Base-by-base conservation (phyloP, 805 yeast species). In the Candida vaughaniae region DNA sequence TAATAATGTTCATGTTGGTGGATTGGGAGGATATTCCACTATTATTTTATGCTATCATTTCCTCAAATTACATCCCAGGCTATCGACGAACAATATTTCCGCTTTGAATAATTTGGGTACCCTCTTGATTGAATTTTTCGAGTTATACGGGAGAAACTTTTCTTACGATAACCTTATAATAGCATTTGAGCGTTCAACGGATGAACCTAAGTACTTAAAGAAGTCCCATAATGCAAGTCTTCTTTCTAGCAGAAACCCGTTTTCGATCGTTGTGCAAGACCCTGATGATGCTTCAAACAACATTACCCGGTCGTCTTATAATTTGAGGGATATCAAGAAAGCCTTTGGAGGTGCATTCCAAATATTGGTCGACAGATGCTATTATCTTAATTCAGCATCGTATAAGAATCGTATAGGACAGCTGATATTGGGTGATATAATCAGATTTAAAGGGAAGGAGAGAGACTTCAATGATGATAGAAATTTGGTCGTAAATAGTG, bases 11-110 rank as follows among this genome's bases (percentile, higher is more conserved):
- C 95, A 85, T 50, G 80, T 81, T 16, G 99, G 99, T 35, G 98
- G 98, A 0, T 64, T 91, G 5, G 98, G 99, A 28, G 98, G 98
- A 0, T 91, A 83, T 56, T 79, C 96, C 6, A 85, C 87, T n/a
- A 87, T 90, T 29, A 89, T 96, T 51, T 53, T 93, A 54, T 88
- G 85, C 12, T 81, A 80, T 50, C 80, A 91, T 12, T 89, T 90
- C 53, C 60, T 90, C 43, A 75, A 70, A 47, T 64, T 85, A 44
- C 98, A 91, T 56, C 96, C 96, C 11, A 71, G 89, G 46, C 54
- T 88, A 9, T 56, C 81, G 2, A 77, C 95, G 0, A 71, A 77
- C 5, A 77, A 78, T 31, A 82, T 89, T 38, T 71, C 75, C 33
- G 79, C 88, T 2, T 48, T 75, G 48, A 84, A 82, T 28, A 91